Evolutionary conservation across 495 filamentous ascomycete genomes (phyloP), one percentile per base, ranked within the genome.

Genomic region (Mytilinidion resinicola): DNA sequence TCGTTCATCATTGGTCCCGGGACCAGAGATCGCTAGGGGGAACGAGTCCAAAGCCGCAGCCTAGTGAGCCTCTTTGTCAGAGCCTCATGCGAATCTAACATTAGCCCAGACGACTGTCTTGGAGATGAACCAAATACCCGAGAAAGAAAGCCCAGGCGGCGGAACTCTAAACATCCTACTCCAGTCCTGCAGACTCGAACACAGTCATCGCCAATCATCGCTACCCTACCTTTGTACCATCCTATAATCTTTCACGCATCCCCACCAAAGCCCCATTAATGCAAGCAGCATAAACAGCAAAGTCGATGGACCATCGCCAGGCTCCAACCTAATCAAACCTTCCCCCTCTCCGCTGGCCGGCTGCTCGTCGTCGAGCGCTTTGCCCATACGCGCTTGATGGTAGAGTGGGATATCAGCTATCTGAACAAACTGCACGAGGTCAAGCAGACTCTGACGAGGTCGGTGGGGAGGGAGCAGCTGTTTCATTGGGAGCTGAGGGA

Each of bases 401-500:
- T 59, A 14, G 20, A 51, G 15, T 51, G 56, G 48, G 56, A 59
- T 11, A 39, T 20, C 7, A 48, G 56, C 19, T 33, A 42, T 14
- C 35, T 44, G 34, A 59, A 59, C 6, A 59, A 59, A 11, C 15
- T 59, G 9, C 56, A 52, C 38, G 42, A 59, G 34, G 46, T 42
- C 14, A 21, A 33, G 47, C 47, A 51, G 35, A 21, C 30, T 10
- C 21, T 59, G 30, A 48, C 39, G 33, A 51, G 48, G 35, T 52
- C 47, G 11, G 49, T 59, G 6, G 49, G 56, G 7, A 59, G 52
- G 20, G 56, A 59, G 37, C 36, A 34, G n/a, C 37, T 53, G 33
- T 34, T 41, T 12, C 56, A 59, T 33, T 59, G 56, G 56, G 56
- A 59, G 34, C 47, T 59, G 9, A 51, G 36, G 10, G 48, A 41